Evolutionary conservation across 129 eudicot genomes (phyloP).

Genomic region (Scalesia atractyloides): DNA sequence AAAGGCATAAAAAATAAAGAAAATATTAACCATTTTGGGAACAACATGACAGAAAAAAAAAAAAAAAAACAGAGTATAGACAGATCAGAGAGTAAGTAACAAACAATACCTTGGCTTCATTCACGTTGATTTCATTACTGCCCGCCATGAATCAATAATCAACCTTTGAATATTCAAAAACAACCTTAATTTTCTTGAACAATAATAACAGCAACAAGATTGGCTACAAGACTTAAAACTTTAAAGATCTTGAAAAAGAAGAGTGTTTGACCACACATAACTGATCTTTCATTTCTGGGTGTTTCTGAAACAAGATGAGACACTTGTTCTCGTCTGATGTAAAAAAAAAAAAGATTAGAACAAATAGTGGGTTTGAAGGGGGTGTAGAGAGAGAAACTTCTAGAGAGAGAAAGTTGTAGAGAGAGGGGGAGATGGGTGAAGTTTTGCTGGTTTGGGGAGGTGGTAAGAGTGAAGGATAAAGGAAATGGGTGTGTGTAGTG

Average conservation of each 20-base stretch:
- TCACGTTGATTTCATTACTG: slow-evolving; percentile 72
- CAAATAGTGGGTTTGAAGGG: slow-evolving; percentile 23
- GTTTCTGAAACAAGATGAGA: slow-evolving; percentile 38
- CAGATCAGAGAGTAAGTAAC: slow-evolving; percentile 17
- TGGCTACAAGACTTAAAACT: slow-evolving; percentile 1
- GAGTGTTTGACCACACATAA: slow-evolving; percentile 28
- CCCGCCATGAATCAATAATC: slow-evolving; percentile 57
- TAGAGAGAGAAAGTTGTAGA: neutral
- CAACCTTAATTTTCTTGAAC: slow-evolving; percentile 1
- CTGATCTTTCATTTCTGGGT: slow-evolving; percentile 21
- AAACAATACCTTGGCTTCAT: slow-evolving; percentile 70
- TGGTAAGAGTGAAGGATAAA: slow-evolving; percentile 1
- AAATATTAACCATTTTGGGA: slow-evolving; percentile 14
- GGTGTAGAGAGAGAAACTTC: slow-evolving; percentile 17
- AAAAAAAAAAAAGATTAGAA: slow-evolving; percentile 25
- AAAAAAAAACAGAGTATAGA: slow-evolving; percentile 3
- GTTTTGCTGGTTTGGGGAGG: slow-evolving; percentile 4
- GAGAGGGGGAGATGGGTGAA: neutral
- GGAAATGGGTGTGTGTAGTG: neutral
- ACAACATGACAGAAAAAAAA: slow-evolving; percentile 22
- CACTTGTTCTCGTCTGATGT: slow-evolving; percentile 38
- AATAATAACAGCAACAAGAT: neutral
- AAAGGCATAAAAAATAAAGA: neutral
- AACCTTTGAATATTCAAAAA: slow-evolving; percentile 8
- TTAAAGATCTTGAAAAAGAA: slow-evolving; percentile 26